phyloP scores from a whole-genome alignment of 768 basidiomycete species.

The Leucogyrophana mollusca region DNA sequence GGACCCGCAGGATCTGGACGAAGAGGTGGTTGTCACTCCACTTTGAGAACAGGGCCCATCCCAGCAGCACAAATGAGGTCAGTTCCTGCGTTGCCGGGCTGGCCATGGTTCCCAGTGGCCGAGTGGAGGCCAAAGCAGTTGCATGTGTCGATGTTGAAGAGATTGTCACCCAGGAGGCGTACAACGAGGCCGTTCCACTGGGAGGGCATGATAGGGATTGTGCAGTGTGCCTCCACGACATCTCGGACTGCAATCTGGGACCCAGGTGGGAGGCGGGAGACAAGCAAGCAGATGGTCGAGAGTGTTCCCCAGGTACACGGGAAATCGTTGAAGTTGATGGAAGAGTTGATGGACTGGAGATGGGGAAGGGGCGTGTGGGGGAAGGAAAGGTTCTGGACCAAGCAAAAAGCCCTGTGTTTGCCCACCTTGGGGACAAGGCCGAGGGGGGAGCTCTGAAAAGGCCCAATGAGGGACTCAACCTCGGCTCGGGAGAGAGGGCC shows the following conservation, averaged over 20 bases:
- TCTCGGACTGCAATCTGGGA: constrained; percentile 30
- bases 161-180: constrained; percentile 1
- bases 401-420: constrained; percentile 16
- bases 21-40: constrained; percentile 32
- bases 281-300: constrained; percentile 21
- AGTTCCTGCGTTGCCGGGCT: constrained; percentile 13
- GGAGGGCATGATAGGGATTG: constrained; percentile 21
- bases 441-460: constrained; percentile 28
- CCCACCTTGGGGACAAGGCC: constrained; percentile 27
- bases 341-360: constrained; percentile 29
- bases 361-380: constrained; percentile 1
- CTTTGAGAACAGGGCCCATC: constrained; percentile 27
- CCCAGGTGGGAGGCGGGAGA: constrained; percentile 25
- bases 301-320: constrained; percentile 50
- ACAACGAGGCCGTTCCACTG: constrained; percentile 39
- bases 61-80: constrained; percentile 23
- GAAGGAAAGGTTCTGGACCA: constrained; percentile 32
- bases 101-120: constrained; percentile 24
- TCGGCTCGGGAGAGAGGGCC: constrained; percentile 27
- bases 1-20: constrained; percentile 20
- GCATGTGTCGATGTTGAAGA: constrained; percentile 23
- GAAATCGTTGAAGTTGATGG: constrained; percentile 28
- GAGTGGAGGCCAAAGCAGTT: constrained; percentile 24
- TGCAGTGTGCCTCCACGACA: constrained; percentile 37
- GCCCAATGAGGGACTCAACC: constrained; percentile 25